Percentiles rank a stretch among this genome's conserved stretches.
These are phyloP conservation scores for Entomortierella lignicola DNA, from an alignment of 192 early-diverging fungal species.

Conservation along the genomic window DNA sequence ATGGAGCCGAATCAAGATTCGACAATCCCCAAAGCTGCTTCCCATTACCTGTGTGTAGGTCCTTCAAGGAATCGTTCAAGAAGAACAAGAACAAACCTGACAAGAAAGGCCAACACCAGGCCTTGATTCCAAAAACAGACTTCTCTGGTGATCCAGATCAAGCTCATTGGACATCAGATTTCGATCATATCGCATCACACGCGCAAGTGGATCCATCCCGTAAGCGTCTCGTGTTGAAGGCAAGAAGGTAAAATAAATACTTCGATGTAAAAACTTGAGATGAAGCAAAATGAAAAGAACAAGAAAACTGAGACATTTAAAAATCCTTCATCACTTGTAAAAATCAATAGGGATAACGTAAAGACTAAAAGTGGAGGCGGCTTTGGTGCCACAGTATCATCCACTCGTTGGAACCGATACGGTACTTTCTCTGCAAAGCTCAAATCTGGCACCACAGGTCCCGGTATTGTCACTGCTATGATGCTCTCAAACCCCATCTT, in stretches of 20 bases:
- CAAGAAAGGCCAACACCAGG: constrained; percentile 4
- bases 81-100: constrained; percentile 5
- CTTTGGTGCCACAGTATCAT: constrained; percentile 69
- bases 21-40: constrained; percentile 25
- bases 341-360: constrained; percentile 27
- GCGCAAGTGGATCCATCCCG: constrained; percentile 38
- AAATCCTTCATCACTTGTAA: too few species aligned
- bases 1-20: not conserved
- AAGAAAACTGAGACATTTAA: too few species aligned
- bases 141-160: constrained; percentile 63
- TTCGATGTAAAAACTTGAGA: too few species aligned
- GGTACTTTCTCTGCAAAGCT: constrained; percentile 68
- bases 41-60: constrained; percentile 32
- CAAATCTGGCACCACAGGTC: constrained; percentile 59
- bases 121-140: constrained; percentile 23
- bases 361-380: constrained; percentile 52
- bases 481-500: constrained; percentile 57
- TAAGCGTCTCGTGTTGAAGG: constrained; percentile 21
- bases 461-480: constrained; percentile 68
- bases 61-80: constrained; percentile 39
- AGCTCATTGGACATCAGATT: constrained; percentile 63
- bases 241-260: constrained; percentile 56
- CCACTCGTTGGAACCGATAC: constrained; percentile 66
- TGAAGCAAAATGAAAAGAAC: too few species aligned
- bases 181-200: constrained; percentile 58